phyloP scores from a whole-genome alignment of 345 rosid genomes.

The Gossypium arboreum region DNA sequence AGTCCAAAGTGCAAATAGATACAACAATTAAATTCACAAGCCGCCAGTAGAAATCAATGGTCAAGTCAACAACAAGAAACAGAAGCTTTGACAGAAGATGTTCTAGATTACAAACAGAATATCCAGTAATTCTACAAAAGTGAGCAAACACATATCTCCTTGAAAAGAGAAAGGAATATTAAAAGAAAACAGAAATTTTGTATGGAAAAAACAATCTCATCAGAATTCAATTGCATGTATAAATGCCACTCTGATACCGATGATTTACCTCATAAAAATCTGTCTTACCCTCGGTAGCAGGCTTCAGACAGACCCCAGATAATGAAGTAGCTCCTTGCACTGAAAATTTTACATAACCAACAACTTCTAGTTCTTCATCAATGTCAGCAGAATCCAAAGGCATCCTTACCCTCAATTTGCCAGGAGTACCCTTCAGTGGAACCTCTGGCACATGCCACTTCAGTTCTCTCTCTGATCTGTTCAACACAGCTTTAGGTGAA shows the following conservation, averaged over 20 bases:
- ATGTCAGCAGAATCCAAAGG: conserved; percentile 69
- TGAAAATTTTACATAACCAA: conserved; percentile 72
- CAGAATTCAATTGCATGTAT: conserved; percentile 61
- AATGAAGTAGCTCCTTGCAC: conserved; percentile 55
- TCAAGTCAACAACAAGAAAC: conserved; percentile 6
- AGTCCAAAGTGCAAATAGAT: background rate
- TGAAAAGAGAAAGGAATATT: background rate
- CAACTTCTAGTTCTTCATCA: conserved; percentile 71
- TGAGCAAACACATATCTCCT: background rate
- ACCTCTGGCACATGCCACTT: conserved; percentile 91
- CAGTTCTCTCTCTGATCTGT: conserved; percentile 79
- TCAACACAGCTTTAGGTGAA: conserved; percentile 83
- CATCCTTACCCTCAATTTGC: conserved; percentile 78
- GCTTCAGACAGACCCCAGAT: conserved; percentile 61
- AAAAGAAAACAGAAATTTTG: background rate
- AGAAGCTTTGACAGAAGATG: conserved; percentile 9
- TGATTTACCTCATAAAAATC: conserved; percentile 79
- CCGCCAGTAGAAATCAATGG: background rate
- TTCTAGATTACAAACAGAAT: conserved; percentile 14
- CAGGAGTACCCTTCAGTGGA: conserved; percentile 66
- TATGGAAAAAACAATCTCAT: conserved; percentile 6
- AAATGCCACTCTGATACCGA: conserved; percentile 73
- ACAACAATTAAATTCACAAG: conserved; percentile 7
- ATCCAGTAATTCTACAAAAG: conserved; percentile 12
- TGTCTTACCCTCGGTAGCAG: conserved; percentile 75